A percentile compares a stretch with the other conserved stretches of the same genome.
These are phyloP conservation scores for Halenospora varia DNA, from an alignment of 495 filamentous ascomycete species.

Conservation along the genomic window DNA sequence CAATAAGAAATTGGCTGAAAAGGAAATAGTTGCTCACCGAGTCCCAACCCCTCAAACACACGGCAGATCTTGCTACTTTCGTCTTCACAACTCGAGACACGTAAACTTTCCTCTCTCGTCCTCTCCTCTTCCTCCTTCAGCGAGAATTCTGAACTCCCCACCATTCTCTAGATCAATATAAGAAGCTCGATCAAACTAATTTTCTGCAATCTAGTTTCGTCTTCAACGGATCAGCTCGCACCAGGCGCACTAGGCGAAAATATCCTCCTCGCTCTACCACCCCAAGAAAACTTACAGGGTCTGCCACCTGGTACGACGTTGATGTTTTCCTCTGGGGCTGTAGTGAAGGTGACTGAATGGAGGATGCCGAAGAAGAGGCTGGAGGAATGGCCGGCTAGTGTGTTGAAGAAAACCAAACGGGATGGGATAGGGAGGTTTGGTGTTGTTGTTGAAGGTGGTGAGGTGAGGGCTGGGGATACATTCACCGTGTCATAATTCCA, in stretches of 20 bases:
- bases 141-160: background rate
- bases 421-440: too few species aligned
- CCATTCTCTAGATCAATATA: too few species aligned
- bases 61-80: constrained; percentile 5
- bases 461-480: too few species aligned
- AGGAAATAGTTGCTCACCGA: background rate
- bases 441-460: too few species aligned
- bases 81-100: background rate
- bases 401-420: constrained; percentile 12
- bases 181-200: too few species aligned
- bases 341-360: constrained; percentile 15
- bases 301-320: constrained; percentile 11
- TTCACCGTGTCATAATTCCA: too few species aligned
- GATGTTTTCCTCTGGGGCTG: constrained; percentile 14
- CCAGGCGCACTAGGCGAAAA: constrained; percentile 18
- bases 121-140: constrained; percentile 7
- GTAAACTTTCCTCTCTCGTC: constrained; percentile 4
- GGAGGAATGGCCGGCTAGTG: constrained; percentile 8
- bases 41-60: background rate
- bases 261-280: background rate
- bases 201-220: too few species aligned
- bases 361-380: constrained; percentile 15
- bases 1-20: background rate
- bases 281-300: constrained; percentile 12
- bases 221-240: constrained; percentile 1